Percentiles rank a stretch among this genome's conserved stretches.
These are phyloP conservation scores for Cymodocea nodosa DNA, from an alignment of 116 monocot species.

Conservation along the genomic window DNA sequence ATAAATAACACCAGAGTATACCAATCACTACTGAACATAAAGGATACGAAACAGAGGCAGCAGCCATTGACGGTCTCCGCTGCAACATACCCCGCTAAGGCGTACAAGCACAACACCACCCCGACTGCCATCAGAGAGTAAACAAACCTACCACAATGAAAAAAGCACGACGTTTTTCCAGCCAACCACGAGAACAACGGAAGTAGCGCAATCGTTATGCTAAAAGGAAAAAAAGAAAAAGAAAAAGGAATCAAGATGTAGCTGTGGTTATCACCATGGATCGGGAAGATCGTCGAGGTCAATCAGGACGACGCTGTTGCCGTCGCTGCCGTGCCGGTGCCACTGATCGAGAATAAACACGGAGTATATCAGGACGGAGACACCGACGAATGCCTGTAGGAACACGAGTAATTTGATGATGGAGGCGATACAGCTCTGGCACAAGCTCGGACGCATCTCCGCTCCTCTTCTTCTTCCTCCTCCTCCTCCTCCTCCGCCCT, in stretches of 20 bases:
- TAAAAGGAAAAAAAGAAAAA: not conserved
- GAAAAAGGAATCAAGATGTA: not conserved
- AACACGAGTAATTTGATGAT: conserved; percentile 59
- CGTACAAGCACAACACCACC: conserved; percentile 29
- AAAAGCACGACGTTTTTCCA: not conserved
- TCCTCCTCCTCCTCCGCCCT: not conserved
- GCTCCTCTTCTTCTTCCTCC: not conserved
- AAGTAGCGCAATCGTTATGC: not conserved
- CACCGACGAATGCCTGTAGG: conserved; percentile 55
- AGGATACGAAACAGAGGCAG: conserved; percentile 80
- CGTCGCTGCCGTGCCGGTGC: not conserved
- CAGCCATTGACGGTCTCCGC: conserved; percentile 42
- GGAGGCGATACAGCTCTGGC: conserved; percentile 25
- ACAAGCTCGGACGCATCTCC: conserved; percentile 20
- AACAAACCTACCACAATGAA: conserved; percentile 27
- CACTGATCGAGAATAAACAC: conserved; percentile 34
- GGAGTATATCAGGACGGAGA: conserved; percentile 47
- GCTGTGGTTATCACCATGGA: not conserved
- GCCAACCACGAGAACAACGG: not conserved
- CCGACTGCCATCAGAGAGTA: conserved; percentile 43
- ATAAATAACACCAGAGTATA: too few relatives aligned
- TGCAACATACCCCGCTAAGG: conserved; percentile 45
- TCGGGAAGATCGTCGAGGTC: not conserved
- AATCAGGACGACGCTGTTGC: not conserved
- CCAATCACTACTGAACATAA: not conserved